Evolutionary conservation across 306 rosid species (phyloP), one percentile per base, ranked within the genome.

Genomic region (Prunus fruticosa): DNA sequence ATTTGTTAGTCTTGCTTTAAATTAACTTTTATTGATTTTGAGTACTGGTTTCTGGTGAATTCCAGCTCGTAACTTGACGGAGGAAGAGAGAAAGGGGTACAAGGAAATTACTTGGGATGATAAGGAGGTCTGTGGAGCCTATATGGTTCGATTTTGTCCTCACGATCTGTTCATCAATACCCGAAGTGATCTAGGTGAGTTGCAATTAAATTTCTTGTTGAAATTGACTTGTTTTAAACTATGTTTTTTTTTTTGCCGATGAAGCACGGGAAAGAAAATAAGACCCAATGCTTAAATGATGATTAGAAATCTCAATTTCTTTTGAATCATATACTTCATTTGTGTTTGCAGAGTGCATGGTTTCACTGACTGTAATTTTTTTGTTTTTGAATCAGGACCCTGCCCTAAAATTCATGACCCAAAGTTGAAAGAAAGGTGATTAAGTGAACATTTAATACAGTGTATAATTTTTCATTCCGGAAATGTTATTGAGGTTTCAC

Each of bases 131-230:
- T 96, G 99, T 63, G 93, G 88, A 65, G 88, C 88, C 85, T 96
- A 86, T 82, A 96, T 96, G 99, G 93, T 96, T 76, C 96, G 99
- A 16, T 96, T 96, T 86, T 96, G 99, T 67, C 99, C 99, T 70
- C 99, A 92, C 54, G 98, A 96, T 89, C 99, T 96, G 68, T 96
- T 96, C 66, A 89, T 96, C 79, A 96, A 96, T 76, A 96, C 99
- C 0, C 93, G 99, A 69, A 92, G 99, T 71, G 99, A 96, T 87
- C 87, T 96, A 2, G 99, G 99, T 96, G 77, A 46, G 97, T 86
- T 79, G 56, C 19, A 7, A 2, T 67, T 60, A 4, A 0, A 66
- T 25, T 62, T 81, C 9, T 11, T 50, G 8, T 16, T 49, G 34
- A 58, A 22, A 32, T 23, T 58, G 15, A 25, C 28, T 67, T 63